phyloP scores from a whole-genome alignment of 768 basidiomycete species.

The Leccinum rimulosum region DNA sequence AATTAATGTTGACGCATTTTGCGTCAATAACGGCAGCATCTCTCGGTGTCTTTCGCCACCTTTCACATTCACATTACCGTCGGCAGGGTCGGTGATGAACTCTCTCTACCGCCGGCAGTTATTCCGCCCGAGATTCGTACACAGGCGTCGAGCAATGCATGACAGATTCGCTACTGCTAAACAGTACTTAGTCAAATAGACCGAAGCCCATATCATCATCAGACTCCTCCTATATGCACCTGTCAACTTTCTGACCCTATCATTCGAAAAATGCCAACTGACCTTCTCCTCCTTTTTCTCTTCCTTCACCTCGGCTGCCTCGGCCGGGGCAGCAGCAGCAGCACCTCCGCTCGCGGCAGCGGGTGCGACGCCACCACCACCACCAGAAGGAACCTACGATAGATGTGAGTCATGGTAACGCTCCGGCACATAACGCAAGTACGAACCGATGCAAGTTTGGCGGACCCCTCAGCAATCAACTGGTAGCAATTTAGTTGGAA shows the following conservation, averaged over 20 bases:
- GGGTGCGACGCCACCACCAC: conserved; percentile 62
- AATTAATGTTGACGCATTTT: neutral
- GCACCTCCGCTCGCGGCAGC: conserved; percentile 49
- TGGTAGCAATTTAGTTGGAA: conserved; percentile 27
- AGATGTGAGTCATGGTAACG: conserved; percentile 3
- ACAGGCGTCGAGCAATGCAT: neutral
- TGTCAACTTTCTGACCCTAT: conserved; percentile 2
- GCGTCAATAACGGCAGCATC: conserved; percentile 9
- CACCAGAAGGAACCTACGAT: conserved; percentile 86
- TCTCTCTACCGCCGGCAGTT: conserved; percentile 18
- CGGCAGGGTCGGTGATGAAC: conserved; percentile 16
- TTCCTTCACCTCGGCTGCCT: conserved; percentile 71
- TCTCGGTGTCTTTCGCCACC: conserved; percentile 20
- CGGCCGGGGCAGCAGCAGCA: conserved; percentile 49
- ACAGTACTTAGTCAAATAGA: conserved; percentile 78
- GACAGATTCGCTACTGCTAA: conserved; percentile 1
- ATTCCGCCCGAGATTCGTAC: neutral
- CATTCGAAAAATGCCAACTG: conserved; percentile 20
- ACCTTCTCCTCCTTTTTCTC: conserved; percentile 92
- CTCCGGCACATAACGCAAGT: conserved; percentile 1
- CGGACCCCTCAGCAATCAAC: conserved; percentile 90
- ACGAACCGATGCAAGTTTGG: conserved; percentile 91
- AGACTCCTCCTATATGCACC: conserved; percentile 69
- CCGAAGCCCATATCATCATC: conserved; percentile 99
- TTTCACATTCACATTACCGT: conserved; percentile 18